These are phyloP conservation scores for Fragaria iinumae DNA, from an alignment of 306 rosid species.

Conservation along the genomic window DNA sequence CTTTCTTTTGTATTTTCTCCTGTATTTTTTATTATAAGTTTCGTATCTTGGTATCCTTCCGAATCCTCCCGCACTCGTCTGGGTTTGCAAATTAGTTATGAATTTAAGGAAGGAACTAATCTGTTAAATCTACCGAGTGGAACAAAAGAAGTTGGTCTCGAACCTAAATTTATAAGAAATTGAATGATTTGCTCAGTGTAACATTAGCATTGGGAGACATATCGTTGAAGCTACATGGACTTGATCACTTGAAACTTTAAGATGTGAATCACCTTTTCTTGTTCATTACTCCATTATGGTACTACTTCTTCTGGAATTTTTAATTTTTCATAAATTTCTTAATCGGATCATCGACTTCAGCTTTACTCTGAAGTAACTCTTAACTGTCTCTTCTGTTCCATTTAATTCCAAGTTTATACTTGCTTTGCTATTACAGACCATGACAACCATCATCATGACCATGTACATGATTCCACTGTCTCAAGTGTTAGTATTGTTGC, in stretches of 20 bases:
- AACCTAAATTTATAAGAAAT: neutral
- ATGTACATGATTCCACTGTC: conserved; percentile 76
- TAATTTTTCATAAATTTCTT: neutral
- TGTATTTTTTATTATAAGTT: neutral
- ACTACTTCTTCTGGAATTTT: neutral
- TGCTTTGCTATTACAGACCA: conserved; percentile 42
- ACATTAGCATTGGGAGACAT: neutral
- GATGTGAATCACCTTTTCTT: neutral
- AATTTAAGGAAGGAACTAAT: neutral
- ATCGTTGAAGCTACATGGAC: neutral
- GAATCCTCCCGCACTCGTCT: neutral
- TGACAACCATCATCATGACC: conserved; percentile 58
- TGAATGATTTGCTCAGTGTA: neutral
- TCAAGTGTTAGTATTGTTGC: conserved; percentile 77
- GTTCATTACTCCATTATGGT: neutral
- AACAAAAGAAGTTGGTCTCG: neutral
- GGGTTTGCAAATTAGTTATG: neutral
- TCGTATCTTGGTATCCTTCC: neutral
- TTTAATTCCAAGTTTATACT: conserved; percentile 20
- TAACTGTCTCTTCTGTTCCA: neutral
- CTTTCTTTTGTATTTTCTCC: conserved; percentile 1
- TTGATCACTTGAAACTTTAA: neutral
- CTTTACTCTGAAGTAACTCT: neutral
- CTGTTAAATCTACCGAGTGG: neutral
- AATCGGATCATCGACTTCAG: neutral